A percentile compares a stretch with the other conserved stretches of the same genome.
These are phyloP conservation scores for Botrytis aclada DNA, from an alignment of 2,329 filamentous ascomycete species.

Conservation along the genomic window DNA sequence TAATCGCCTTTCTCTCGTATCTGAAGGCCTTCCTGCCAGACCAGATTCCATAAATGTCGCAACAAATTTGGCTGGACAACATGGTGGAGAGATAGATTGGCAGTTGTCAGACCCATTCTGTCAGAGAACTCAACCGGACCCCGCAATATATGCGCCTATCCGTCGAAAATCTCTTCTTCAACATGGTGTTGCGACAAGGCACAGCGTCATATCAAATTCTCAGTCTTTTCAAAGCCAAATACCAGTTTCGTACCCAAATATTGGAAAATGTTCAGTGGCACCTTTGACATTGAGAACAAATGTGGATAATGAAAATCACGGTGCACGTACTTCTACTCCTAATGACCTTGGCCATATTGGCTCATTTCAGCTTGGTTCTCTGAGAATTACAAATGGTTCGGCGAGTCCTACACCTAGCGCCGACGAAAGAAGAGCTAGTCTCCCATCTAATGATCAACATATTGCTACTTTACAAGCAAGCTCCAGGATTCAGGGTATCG, in stretches of 20 bases:
- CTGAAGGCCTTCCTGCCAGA: conserved; percentile 27
- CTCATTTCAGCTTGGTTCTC: conserved; percentile 59
- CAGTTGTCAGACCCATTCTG: conserved; percentile 14
- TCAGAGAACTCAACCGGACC: conserved; percentile 28
- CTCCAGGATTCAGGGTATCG: conserved; percentile 21
- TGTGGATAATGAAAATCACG: conserved; percentile 7
- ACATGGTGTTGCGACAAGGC: conserved; percentile 37
- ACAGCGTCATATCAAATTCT: conserved; percentile 16
- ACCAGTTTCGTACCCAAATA: conserved; percentile 10
- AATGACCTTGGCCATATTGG: conserved; percentile 56
- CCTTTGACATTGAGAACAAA: conserved; percentile 15
- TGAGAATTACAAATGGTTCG: conserved; percentile 60
- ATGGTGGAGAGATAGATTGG: conserved; percentile 15
- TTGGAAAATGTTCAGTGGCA: conserved; percentile 14
- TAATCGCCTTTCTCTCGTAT: conserved; percentile 33
- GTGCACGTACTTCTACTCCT: conserved; percentile 43
- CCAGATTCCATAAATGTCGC: conserved; percentile 19
- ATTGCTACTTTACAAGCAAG: conserved; percentile 7
- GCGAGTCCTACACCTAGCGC: conserved; percentile 49
- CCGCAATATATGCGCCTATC: conserved; percentile 32
- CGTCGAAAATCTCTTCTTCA: conserved; percentile 35
- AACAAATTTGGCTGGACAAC: conserved; percentile 11
- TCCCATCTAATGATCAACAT: not conserved
- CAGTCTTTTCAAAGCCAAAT: conserved; percentile 19
- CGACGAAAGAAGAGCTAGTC: conserved; percentile 24